Base-by-base conservation (phyloP, 176 grass and related monocot genomes). In the Dactylis glomerata region DNA sequence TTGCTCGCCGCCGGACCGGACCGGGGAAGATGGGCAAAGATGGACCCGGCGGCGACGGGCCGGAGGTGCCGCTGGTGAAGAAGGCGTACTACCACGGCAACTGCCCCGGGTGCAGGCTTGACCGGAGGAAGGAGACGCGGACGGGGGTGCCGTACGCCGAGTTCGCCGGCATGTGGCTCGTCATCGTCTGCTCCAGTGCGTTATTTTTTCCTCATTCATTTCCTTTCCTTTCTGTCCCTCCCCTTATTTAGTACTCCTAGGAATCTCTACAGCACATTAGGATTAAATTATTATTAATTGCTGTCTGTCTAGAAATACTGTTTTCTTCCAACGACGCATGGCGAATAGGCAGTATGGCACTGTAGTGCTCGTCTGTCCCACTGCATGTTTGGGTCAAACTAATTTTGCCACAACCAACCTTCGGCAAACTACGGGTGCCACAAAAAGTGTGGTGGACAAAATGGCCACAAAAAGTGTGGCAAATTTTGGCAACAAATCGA, bases 121-220 rank as follows among this genome's bases (percentile, higher is more conserved):
- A 89, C 3, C 70, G 55, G 67, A 58, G 63, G 27, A 92, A 89
- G 1, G 90, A 79, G 75, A 41, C 47, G 80, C 74, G 12, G 42
- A 54, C 26, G 20, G 84, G 91, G 12, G 51, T 84, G 40, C 87
- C 91, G 1, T 71, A 81, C 61, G 37, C 20, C 45, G 84, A 92
- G 41, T 82, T 93, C 88, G 58, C 75, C 92, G 68, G 72, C 79
- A 47, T 90, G 42, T 93, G 88, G 92, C 67, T 93, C 51, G 34
- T 93, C 75, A 88, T 82, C 72, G 33, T 93, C 40, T 83, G 82
- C 75, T 83, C 82, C 49, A 78, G 88, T 90, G 78, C 67, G 88
- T 73, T n/a, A 17, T 23, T n/a, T 68, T 5, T 5, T 13, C 11
- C 2, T 6, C 50, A 7, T 45, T 46, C 19, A 5, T 41, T 8